Conservation (phyloP, 805 yeast genomes). For the Deakozyma indianensis region DNA sequence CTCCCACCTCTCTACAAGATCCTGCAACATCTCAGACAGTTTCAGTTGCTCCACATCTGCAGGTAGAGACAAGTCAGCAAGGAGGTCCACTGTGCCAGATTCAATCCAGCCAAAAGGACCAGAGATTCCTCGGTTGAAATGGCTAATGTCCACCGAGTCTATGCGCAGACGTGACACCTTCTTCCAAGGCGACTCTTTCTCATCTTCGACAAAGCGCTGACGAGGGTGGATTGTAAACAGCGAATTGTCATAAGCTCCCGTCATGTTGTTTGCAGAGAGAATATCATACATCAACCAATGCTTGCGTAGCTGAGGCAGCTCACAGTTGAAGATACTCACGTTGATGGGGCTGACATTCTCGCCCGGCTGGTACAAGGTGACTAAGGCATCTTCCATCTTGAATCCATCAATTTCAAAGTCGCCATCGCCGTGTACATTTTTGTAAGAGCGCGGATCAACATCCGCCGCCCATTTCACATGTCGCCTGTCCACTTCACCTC, state of each 20-base stretch:
- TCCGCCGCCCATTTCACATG: conserved; percentile 71
- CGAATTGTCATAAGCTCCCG: conserved; percentile 89
- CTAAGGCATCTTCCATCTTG: conserved; percentile 69
- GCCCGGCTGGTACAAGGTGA: conserved; percentile 67
- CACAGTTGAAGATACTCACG: conserved; percentile 79
- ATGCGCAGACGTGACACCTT: conserved; percentile 66
- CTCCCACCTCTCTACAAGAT: conserved; percentile 28
- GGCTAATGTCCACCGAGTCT: conserved; percentile 77
- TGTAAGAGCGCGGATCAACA: conserved; percentile 73
- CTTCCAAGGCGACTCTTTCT: conserved; percentile 30
- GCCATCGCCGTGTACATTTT: conserved; percentile 58
- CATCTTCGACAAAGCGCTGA: conserved; percentile 29
- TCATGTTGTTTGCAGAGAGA: conserved; percentile 65
- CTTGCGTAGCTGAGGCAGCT: conserved; percentile 62
- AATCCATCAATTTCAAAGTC: conserved; percentile 56
- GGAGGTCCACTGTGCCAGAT: conserved; percentile 80
- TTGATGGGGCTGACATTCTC: conserved; percentile 67
- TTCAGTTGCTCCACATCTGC: conserved; percentile 40
- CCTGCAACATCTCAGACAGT: conserved; percentile 21
- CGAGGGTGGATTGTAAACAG: conserved; percentile 80
- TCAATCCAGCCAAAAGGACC: conserved; percentile 99
- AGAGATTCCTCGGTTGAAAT: conserved; percentile 66
- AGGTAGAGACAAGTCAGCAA: conserved; percentile 81
- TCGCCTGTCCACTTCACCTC: conserved; percentile 88
- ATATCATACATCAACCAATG: conserved; percentile 91